These are phyloP conservation scores for Lepiota venenata DNA, from an alignment of 768 basidiomycete genomes.

Conservation along the genomic window DNA sequence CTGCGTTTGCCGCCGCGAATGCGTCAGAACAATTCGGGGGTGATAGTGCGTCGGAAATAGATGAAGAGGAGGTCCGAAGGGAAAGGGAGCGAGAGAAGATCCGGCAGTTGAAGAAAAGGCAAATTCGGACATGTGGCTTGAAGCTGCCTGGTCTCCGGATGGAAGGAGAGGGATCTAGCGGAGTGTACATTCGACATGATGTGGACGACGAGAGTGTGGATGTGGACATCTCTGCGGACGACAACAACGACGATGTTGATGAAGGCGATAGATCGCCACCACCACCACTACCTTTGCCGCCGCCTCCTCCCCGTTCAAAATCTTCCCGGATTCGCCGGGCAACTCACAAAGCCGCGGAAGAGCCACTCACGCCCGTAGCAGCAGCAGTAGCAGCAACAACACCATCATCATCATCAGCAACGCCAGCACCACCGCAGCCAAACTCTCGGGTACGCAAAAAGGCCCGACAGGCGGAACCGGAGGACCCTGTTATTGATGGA, in stretches of 20 bases:
- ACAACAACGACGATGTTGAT: constrained; percentile 13
- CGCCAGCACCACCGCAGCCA: neutral
- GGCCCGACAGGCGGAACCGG: constrained; percentile 3
- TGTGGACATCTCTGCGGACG: constrained; percentile 49
- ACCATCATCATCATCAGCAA: too few relatives aligned
- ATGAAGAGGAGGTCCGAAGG: constrained; percentile 33
- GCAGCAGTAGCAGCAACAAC: too few relatives aligned
- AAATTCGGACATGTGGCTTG: constrained; percentile 33
- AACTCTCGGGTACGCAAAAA: constrained; percentile 3
- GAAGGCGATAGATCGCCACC: neutral
- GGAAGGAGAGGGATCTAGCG: constrained; percentile 25
- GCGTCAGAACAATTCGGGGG: constrained; percentile 34
- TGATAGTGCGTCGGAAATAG: constrained; percentile 24
- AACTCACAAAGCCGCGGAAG: neutral
- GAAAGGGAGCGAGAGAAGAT: constrained; percentile 50
- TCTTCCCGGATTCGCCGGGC: neutral
- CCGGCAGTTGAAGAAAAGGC: constrained; percentile 53
- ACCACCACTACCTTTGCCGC: too few relatives aligned
- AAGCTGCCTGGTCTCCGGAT: constrained; percentile 21
- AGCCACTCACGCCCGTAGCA: too few relatives aligned
- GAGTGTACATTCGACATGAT: constrained; percentile 54
- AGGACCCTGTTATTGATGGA: constrained; percentile 2
- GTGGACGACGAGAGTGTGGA: constrained; percentile 58
- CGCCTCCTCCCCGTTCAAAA: neutral
- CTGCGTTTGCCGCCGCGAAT: constrained; percentile 22